These are phyloP conservation scores for Porpolomopsis calyptriformis DNA, from an alignment of 768 basidiomycete genomes.

Conservation along the genomic window DNA sequence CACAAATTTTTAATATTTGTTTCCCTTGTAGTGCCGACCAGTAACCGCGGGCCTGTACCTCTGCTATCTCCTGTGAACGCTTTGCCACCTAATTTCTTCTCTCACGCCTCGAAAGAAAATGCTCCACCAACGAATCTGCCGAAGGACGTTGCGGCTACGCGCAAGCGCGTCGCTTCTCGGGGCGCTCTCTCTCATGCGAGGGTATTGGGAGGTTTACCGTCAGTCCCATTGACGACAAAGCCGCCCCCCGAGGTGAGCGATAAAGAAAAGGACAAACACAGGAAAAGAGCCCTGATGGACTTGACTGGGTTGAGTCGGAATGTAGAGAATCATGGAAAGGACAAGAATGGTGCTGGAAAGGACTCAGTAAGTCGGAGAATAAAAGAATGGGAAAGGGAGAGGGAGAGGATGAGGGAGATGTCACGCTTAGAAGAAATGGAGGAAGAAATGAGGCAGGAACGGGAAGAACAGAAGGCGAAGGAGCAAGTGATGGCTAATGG, in stretches of 20 bases:
- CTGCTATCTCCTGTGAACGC: slow-evolving; percentile 42
- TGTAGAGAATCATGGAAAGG: slow-evolving; percentile 11
- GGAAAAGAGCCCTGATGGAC: slow-evolving; percentile 28
- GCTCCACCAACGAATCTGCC: slow-evolving; percentile 20
- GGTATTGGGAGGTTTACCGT: slow-evolving; percentile 18
- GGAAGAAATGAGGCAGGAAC: slow-evolving; percentile 32
- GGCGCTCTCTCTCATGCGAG: slow-evolving; percentile 8
- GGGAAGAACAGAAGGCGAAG: no score
- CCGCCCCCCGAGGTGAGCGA: slow-evolving; percentile 3
- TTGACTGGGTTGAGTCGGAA: slow-evolving; percentile 27
- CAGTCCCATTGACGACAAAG: slow-evolving; percentile 12
- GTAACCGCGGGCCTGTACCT: slow-evolving; percentile 28
- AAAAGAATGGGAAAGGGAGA: slow-evolving; percentile 67
- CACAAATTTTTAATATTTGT: background rate
- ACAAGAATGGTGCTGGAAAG: slow-evolving; percentile 25
- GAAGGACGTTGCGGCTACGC: slow-evolving; percentile 15
- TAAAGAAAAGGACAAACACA: slow-evolving; percentile 16
- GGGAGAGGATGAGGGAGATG: slow-evolving; percentile 60
- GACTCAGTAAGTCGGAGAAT: slow-evolving; percentile 51
- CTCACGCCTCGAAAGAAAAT: slow-evolving; percentile 32
- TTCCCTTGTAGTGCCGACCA: slow-evolving; percentile 17
- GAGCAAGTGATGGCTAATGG: slow-evolving; percentile 14
- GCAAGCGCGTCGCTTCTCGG: slow-evolving; percentile 24
- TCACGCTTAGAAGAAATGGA: slow-evolving; percentile 47
- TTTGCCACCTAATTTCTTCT: slow-evolving; percentile 29